Percentiles rank a stretch among this genome's conserved stretches.
These are phyloP conservation scores for Usnea hakonensis DNA, from an alignment of 495 filamentous ascomycete genomes.

Conservation along the genomic window DNA sequence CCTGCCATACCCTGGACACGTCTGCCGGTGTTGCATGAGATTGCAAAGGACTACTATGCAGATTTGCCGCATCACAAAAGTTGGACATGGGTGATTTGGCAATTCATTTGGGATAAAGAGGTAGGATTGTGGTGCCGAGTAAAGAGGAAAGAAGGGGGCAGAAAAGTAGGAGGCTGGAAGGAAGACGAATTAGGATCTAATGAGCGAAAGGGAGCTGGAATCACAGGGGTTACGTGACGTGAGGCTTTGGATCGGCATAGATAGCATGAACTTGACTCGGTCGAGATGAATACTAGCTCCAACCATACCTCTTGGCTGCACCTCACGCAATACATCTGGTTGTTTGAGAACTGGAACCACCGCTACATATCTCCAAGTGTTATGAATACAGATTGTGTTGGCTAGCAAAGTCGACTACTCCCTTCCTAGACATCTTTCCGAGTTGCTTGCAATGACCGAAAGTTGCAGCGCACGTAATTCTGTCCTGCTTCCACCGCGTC, in stretches of 20 bases:
- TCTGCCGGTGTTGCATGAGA: slow-evolving; percentile 61
- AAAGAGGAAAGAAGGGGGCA: slow-evolving; percentile 78
- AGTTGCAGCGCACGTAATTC: background rate
- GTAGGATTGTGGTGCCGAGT: slow-evolving; percentile 88
- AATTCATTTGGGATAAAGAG: slow-evolving; percentile 82
- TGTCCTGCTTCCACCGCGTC: background rate
- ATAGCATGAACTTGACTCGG: background rate
- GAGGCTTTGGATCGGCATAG: background rate
- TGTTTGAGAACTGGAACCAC: background rate
- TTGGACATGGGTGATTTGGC: slow-evolving; percentile 91
- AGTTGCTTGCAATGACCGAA: background rate
- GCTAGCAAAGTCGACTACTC: background rate
- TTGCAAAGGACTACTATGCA: slow-evolving; percentile 90
- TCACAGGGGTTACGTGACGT: slow-evolving; percentile 1
- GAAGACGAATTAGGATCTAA: slow-evolving; percentile 45
- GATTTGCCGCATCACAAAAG: slow-evolving; percentile 79
- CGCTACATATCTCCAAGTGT: background rate
- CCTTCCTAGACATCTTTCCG: background rate
- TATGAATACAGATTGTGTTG: background rate
- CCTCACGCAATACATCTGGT: background rate
- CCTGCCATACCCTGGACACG: slow-evolving; percentile 92
- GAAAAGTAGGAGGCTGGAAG: slow-evolving; percentile 55
- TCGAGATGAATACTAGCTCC: background rate
- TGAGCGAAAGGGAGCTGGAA: slow-evolving; percentile 18
- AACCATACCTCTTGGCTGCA: background rate